These are phyloP conservation scores for Ceratobasidium sp. DNA, from an alignment of 1,284 basidiomycete genomes.

Conservation along the genomic window DNA sequence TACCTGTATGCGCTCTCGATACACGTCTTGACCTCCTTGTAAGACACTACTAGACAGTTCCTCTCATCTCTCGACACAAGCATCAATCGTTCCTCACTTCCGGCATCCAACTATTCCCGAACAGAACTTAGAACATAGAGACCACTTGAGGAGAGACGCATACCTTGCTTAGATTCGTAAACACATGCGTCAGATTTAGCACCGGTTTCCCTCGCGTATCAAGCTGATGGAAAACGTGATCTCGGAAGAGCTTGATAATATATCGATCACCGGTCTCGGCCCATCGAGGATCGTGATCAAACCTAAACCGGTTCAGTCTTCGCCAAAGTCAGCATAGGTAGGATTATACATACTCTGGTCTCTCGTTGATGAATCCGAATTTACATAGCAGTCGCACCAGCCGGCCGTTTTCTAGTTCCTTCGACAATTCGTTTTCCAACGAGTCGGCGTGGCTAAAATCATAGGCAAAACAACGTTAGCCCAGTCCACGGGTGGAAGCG, in stretches of 20 bases:
- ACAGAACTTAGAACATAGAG: constrained; percentile 22
- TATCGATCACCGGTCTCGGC: constrained; percentile 98
- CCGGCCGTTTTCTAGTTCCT: constrained; percentile 96
- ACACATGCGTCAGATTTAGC: constrained; percentile 89
- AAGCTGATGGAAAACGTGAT: constrained; percentile 98
- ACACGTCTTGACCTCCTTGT: constrained; percentile 89
- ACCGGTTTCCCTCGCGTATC: constrained; percentile 91
- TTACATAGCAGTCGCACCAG: constrained; percentile 93
- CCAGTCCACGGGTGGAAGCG: not conserved
- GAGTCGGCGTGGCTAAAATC: constrained; percentile 73
- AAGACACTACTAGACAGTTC: constrained; percentile 94
- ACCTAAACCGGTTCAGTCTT: constrained; percentile 58
- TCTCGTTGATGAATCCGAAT: constrained; percentile 97
- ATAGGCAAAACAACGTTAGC: not conserved
- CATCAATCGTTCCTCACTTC: constrained; percentile 93
- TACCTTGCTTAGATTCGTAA: constrained; percentile 90
- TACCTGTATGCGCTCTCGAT: constrained; percentile 79
- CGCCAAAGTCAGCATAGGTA: not conserved
- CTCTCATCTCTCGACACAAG: constrained; percentile 93
- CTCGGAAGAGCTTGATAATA: constrained; percentile 97
- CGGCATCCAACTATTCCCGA: constrained; percentile 78
- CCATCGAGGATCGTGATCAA: constrained; percentile 94
- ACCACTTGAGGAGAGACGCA: constrained; percentile 17
- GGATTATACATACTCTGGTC: constrained; percentile 81
- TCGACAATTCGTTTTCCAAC: constrained; percentile 83